Evolutionary conservation across 305 asterid species (phyloP), one percentile per base, ranked within the genome.

Genomic region (Solanum hybrid): DNA sequence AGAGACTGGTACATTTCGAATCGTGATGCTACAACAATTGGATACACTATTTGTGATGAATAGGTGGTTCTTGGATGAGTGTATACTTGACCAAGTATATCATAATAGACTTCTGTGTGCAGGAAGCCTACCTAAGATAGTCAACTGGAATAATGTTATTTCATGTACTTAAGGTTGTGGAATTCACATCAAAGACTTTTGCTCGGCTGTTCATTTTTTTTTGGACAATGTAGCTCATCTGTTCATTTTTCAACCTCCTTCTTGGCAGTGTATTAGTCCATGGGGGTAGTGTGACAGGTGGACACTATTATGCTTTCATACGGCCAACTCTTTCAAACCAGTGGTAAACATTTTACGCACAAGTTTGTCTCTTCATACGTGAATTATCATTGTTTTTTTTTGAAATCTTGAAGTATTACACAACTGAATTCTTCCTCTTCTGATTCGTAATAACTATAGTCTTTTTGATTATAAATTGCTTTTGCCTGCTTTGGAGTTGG

Each of bases 261-360:
- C 87, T 26, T 35, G 86, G 92, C 95, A 97, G 99, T 92, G 99
- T 97, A 81, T 91, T 97, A 97, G 99, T 96, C 89, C 99, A 97
- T 89, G 95, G 98, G 45, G 99, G 99, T 26, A 98, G 99, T 76
- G 99, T 94, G 90, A 98, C 96, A 77, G 99, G 99, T 38, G 99
- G 99, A 89, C 99, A 97, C 89, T 97, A 97, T 90, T 95, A 95
- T 94, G 99, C 98, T 88, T 97, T 91, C 94, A 96, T 96, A 94
- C 94, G 98, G 92, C 99, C 99, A 29, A 95, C 98, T 7, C 96
- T 97, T 77, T 91, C 98, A 86, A 97, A 95, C 89, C 98, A 93
- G 82, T 97, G 99, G 99, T 96, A 94, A n/a, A 38, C 35, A 79
- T 38, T 79, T 79, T n/a, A 12, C 3, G 34, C n/a, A 79, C 13